Base-by-base conservation (phyloP, 768 basidiomycete genomes). In the Tulasnella sp. region DNA sequence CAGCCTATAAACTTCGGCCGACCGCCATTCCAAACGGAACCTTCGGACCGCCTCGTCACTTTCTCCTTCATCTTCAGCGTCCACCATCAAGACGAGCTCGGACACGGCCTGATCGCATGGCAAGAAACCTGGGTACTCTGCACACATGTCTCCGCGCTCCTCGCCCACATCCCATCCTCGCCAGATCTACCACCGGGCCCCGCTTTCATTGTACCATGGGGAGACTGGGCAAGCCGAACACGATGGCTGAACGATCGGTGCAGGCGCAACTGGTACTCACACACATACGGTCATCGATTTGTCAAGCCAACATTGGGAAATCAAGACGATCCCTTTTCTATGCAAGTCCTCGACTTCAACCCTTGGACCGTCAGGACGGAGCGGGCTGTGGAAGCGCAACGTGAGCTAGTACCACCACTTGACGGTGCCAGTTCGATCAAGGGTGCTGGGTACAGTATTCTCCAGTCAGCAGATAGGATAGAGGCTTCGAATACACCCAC, bases 31-130 rank as follows among this genome's bases (percentile, higher is more conserved):
- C 46, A 49, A 27, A 49, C 43, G 17, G 57, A 59, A 27, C 46
- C 57, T 15, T 17, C 31, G 7, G 49, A 59, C 24, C 57, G 57
- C 7, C 29, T 59, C 19, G 46, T 59, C 45, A 59, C 57, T 7
- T 59, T 59, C 31, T 59, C 57, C 48, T 59, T 59, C 27, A 59
- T 59, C 8, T 59, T 59, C 57, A 59, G 49, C 49, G 57, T 59
- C 19, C 46, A 49, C 27, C 43, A 49, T 38, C 24, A 30, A 29
- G 45, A 59, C 48, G 21, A 30, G 3, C 29, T 49, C 30, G 57
- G 57, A 4, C 57, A 59, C 31, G 57, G 46, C 11, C 31, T 51
- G 5, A 41, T 59, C 27, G 45, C 57, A 7, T 59, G 57, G 57
- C 57, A 59, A 31, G 57, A 49, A 49, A 34, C 22, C 15, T 27